Evolutionary conservation across 176 grass and related monocot genomes (phyloP).

Genomic region (Hyparrhenia diplandra): DNA sequence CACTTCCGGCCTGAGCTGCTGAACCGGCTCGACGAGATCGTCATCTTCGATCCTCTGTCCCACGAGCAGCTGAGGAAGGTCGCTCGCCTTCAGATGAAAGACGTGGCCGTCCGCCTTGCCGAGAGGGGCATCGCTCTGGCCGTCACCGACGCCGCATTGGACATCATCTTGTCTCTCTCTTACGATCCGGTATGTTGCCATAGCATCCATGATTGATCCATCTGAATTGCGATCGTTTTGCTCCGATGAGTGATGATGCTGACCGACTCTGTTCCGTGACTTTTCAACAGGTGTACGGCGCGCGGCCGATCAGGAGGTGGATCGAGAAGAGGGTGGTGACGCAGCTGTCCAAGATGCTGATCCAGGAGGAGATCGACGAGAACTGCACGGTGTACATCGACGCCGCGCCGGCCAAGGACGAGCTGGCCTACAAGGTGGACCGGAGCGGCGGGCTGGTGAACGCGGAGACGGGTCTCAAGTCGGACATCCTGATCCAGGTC

Average conservation of each 20-base stretch:
- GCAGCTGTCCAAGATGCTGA: constrained; percentile 80
- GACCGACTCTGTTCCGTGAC: neutral
- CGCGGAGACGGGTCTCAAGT: constrained; percentile 47
- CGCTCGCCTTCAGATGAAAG: constrained; percentile 89
- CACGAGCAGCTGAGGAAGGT: constrained; percentile 95
- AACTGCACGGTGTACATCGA: constrained; percentile 78
- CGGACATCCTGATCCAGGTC: constrained; percentile 61
- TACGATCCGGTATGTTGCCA: constrained; percentile 66
- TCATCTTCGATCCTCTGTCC: constrained; percentile 78
- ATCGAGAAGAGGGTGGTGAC: constrained; percentile 81
- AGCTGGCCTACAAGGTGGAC: constrained; percentile 57
- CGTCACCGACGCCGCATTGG: constrained; percentile 82
- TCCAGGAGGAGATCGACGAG: constrained; percentile 80
- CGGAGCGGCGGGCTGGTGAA: constrained; percentile 72
- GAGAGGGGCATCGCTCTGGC: constrained; percentile 82
- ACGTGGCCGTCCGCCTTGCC: constrained; percentile 79
- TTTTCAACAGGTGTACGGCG: constrained; percentile 47
- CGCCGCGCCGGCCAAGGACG: constrained; percentile 31
- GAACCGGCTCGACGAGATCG: constrained; percentile 88
- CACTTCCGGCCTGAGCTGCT: constrained; percentile 92
- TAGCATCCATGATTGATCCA: no score
- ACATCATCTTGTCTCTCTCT: constrained; percentile 65
- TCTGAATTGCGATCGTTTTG: neutral
- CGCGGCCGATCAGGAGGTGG: constrained; percentile 69
- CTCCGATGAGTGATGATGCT: neutral